A percentile compares a stretch with the other conserved stretches of the same genome.
Evolutionary conservation across 192 early-diverging fungal species (phyloP).

Genomic region (Mortierella hygrophila): DNA sequence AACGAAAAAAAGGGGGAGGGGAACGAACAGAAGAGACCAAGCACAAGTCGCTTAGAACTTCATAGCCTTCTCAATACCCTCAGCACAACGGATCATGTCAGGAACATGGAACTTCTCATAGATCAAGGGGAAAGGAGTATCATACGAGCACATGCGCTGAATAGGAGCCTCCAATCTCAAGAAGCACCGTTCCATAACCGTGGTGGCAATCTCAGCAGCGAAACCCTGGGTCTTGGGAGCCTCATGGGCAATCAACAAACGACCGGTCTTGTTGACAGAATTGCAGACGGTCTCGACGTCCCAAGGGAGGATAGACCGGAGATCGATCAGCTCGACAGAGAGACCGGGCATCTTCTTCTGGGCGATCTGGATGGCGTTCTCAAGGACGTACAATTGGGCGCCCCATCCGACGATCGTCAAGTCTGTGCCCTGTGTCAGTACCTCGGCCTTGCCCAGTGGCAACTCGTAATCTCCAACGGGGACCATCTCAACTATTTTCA

Average conservation of each 20-base stretch:
- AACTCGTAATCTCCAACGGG: conserved; percentile 92
- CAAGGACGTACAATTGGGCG: conserved; percentile 93
- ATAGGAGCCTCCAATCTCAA: conserved; percentile 92
- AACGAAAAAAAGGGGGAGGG: neutral
- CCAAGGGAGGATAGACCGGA: conserved; percentile 92
- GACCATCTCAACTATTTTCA: conserved; percentile 87
- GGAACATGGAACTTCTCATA: conserved; percentile 97
- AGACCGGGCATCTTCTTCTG: conserved; percentile 90
- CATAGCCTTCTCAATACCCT: conserved; percentile 88
- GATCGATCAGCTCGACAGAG: conserved; percentile 92
- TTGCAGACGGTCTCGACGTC: conserved; percentile 90
- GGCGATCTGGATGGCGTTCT: conserved; percentile 88
- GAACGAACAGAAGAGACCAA: too few relatives aligned
- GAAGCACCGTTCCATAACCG: conserved; percentile 93
- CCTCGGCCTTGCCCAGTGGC: conserved; percentile 92
- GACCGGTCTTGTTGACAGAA: conserved; percentile 95
- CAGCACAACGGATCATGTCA: conserved; percentile 82
- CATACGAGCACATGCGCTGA: conserved; percentile 72
- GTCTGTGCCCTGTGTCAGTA: conserved; percentile 87
- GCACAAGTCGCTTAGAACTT: conserved; percentile 65
- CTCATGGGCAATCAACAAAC: conserved; percentile 93
- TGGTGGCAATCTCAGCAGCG: conserved; percentile 89
- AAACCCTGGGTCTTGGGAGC: conserved; percentile 93
- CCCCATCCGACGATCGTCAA: conserved; percentile 94
- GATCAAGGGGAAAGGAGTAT: conserved; percentile 91